These are phyloP conservation scores for Parastagonospora nodorum DNA, from an alignment of 2,329 filamentous ascomycete species.

Conservation along the genomic window DNA sequence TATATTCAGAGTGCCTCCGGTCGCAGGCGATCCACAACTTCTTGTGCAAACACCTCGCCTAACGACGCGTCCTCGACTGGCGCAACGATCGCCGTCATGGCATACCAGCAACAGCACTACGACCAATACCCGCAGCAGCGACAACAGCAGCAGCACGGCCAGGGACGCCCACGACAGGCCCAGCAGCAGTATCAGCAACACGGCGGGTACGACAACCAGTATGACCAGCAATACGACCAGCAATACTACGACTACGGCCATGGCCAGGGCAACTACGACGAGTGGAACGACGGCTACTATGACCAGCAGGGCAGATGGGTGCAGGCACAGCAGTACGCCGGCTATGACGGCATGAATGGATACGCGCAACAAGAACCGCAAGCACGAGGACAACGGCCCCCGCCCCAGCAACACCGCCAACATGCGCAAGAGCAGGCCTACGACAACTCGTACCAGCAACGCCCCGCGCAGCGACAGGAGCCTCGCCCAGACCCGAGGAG, in stretches of 20 bases:
- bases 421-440: constrained; percentile 36
- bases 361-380: constrained; percentile 21
- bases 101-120: constrained; percentile 48
- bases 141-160: constrained; percentile 41
- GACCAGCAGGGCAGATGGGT: constrained; percentile 38
- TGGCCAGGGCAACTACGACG: constrained; percentile 39
- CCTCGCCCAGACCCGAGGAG: constrained; percentile 35
- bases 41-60: constrained; percentile 17
- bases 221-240: constrained; percentile 34
- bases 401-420: constrained; percentile 26
- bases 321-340: constrained; percentile 29
- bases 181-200: constrained; percentile 32
- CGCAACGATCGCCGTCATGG: constrained; percentile 37
- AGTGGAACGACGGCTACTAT: constrained; percentile 44
- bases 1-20: constrained; percentile 16
- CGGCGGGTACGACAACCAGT: constrained; percentile 33
- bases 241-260: constrained; percentile 43
- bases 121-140: constrained; percentile 41
- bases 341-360: constrained; percentile 31
- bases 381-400: constrained; percentile 18
- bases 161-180: constrained; percentile 19
- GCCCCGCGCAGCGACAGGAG: constrained; percentile 14
- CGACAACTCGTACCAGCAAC: constrained; percentile 29
- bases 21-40: constrained; percentile 25
- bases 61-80: constrained; percentile 9